Base-by-base conservation (phyloP, 352 stramenopile species). In the Pilasporangium apinafurcum region DNA sequence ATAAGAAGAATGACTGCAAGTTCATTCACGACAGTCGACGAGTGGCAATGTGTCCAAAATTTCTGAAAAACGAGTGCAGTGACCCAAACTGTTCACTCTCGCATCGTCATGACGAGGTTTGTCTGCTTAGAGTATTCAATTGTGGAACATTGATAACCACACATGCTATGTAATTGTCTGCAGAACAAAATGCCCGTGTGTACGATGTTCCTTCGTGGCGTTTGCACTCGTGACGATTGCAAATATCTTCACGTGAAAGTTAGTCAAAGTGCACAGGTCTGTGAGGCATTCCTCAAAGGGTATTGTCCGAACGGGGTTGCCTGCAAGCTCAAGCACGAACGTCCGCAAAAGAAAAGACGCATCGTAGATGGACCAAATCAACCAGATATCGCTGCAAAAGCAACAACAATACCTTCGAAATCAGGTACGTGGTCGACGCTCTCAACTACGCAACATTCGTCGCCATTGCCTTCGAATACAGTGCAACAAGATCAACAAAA, bases 111-210 rank as follows among this genome's bases (percentile, higher is more conserved):
- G 78, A 92, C 51, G 66, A 90, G 77, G 80, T 90, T 61, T 32
- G 21, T 49, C 10, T 0, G 8, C 17, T 31, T 5, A 44, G 8
- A 28, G 17, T 16, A 26, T 31, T 13, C 38, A 28, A 18, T 28
- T 30, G 16, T 29, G 27, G 32, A 27, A 22, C n/a, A n/a, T n/a
- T n/a, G n/a, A n/a, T n/a, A n/a, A 42, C 32, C 20, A 2, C 43
- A 20, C 53, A 22, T 22, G 17, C 18, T 42, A 10, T 47, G 18
- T 44, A 33, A 27, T 59, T 21, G 44, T 26, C 22, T 44, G 30
- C 37, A 90, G 77, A 90, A 86, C 56, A 90, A 90, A 65, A 81
- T 86, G 59, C 80, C 77, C 0, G 80, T 89, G 44, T 92, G 80
- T 44, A 73, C 63, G 44, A 60, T 87, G 59, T 92, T 92, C 43